phyloP scores from a whole-genome alignment of 169 alveolate species.

The Plasmodium coatneyi region DNA sequence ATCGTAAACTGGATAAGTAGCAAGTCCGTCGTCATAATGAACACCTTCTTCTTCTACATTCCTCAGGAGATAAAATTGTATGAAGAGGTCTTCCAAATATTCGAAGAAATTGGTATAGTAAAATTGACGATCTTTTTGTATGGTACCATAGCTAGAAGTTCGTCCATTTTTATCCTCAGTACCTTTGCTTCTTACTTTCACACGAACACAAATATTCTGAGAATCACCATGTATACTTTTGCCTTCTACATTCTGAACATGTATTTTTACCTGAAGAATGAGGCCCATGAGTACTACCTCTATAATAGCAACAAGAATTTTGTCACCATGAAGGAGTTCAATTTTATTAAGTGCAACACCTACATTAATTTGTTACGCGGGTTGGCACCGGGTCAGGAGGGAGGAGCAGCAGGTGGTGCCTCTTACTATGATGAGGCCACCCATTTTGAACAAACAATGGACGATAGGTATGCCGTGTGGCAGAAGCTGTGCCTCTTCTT shows the following conservation, averaged over 20 bases:
- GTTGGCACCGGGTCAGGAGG: not conserved
- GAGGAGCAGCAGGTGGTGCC: not conserved
- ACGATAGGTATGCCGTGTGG: slow-evolving; percentile 47
- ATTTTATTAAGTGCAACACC: slow-evolving; percentile 61
- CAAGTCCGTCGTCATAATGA: slow-evolving; percentile 60
- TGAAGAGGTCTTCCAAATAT: slow-evolving; percentile 28
- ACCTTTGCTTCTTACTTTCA: slow-evolving; percentile 73
- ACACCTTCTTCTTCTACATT: slow-evolving; percentile 41
- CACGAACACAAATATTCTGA: slow-evolving; percentile 42
- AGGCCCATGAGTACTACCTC: slow-evolving; percentile 49
- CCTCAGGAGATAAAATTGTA: slow-evolving; percentile 42
- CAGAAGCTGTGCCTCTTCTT: slow-evolving; percentile 69
- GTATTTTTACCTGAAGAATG: slow-evolving; percentile 70
- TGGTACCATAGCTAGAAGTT: slow-evolving; percentile 70
- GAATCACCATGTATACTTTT: slow-evolving; percentile 35
- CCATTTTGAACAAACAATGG: not conserved
- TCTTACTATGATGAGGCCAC: not conserved
- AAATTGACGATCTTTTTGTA: slow-evolving; percentile 49
- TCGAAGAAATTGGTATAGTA: slow-evolving; percentile 41
- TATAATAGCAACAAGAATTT: not conserved
- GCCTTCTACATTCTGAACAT: slow-evolving; percentile 47
- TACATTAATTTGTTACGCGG: slow-evolving; percentile 43
- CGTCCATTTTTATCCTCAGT: slow-evolving; percentile 62
- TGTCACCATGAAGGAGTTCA: not conserved
- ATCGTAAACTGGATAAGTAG: slow-evolving; percentile 68